Evolutionary conservation across 1,139 yeast genomes (phyloP), one percentile per base, ranked within the genome.

Genomic region (Blastobotrys arbuscula): DNA sequence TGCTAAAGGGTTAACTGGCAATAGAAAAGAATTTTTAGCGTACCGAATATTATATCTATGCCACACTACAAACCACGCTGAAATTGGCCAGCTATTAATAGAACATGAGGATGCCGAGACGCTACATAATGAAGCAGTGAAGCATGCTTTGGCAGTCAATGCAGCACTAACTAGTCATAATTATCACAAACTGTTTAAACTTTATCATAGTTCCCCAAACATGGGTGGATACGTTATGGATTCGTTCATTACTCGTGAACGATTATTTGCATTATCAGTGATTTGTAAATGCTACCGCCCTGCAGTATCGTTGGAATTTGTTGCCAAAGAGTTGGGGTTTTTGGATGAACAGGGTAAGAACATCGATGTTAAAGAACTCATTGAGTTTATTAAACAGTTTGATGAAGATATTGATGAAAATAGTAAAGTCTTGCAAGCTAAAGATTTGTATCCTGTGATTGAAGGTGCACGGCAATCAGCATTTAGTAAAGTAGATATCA

Each of bases 1-100:
- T 62, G 76, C 73, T 30, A 57, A 60, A 38, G 67, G 71, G 10
- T 58, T 75, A 24, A 63, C 60, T 18, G 73, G 69, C 34, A 63
- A 71, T 45, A 64, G 66, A n/a, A 63, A 70, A 47, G 97, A 90
- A 63, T 87, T 86, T 61, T 67, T 81, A 45, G 76, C 87, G 42
- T 90, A 87, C 64, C 72, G 90, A 46, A 73, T 88, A n/a, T 70
- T 89, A 3, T 90, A 90, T 64, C 77, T 82, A 70, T 70, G 88
- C 48, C 77, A 88, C 60, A 90, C 95, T n/a, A 81, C 78, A 45
- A 87, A 87, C 64, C 61, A 57, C 42, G 63, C 62, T 24, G 71
- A 58, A 45, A 58, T 60, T 47, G 64, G 60, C 44, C 65, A 59
- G 35, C 49, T 58, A 43, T 53, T 67, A 44, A 56, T 59, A 12